These are phyloP conservation scores for Citrus australasica DNA, from an alignment of 345 rosid genomes.

Conservation along the genomic window DNA sequence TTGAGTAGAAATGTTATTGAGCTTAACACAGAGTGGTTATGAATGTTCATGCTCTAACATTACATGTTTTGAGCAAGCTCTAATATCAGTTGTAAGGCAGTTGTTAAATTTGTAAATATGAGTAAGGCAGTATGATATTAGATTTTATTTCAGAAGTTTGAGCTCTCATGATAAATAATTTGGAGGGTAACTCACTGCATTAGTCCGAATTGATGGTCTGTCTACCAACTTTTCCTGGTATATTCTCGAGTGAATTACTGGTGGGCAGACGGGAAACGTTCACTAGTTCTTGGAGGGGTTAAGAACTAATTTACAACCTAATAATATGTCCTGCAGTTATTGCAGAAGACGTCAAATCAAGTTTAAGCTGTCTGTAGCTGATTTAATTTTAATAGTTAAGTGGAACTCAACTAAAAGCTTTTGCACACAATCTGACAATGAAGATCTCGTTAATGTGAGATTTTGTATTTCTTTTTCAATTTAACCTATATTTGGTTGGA, in stretches of 20 bases:
- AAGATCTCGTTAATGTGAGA: not conserved
- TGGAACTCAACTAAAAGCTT: not conserved
- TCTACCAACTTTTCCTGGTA: not conserved
- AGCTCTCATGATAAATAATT: not conserved
- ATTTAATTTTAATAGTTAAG: not conserved
- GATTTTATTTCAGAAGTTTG: too few species aligned
- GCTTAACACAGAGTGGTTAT: not conserved
- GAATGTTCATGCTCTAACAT: not conserved
- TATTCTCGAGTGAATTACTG: not conserved
- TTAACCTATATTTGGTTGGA: not conserved
- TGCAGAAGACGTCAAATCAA: too few species aligned
- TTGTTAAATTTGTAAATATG: too few species aligned
- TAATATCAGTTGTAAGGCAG: too few species aligned
- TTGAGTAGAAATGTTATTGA: not conserved
- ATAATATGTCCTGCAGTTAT: not conserved
- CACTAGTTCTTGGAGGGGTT: not conserved
- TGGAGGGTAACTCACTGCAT: not conserved
- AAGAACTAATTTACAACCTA: not conserved
- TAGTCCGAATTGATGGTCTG: not conserved
- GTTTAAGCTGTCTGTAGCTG: too few species aligned
- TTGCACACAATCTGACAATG: not conserved
- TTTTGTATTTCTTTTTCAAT: not conserved
- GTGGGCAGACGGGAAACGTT: not conserved
- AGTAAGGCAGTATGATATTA: too few species aligned
- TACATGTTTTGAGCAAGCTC: not conserved